Evolutionary conservation across 257 asterid genomes (phyloP), one percentile per base, ranked within the genome.

Genomic region (Lantana camara): DNA sequence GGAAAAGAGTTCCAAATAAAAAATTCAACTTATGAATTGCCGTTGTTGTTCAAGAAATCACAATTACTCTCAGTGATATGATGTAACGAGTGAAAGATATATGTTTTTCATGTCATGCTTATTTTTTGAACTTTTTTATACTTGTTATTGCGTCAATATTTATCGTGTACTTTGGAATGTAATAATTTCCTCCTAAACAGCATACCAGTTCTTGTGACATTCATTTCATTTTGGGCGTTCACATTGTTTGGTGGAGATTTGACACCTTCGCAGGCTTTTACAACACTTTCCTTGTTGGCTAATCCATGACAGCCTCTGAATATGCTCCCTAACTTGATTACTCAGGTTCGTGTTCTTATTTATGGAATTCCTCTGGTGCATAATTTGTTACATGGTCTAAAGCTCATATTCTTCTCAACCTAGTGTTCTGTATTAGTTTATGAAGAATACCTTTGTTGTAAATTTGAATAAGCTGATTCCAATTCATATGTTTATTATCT

Each of bases 241-340:
- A 82, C 96, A 52, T 64, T 91, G 69, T 70, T 88, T 46, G 97
- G 96, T 57, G 95, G 96, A 68, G 89, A 88, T 71, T 73, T 85
- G 79, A 88, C 97, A 60, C 96, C 97, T 50, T 82, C 97, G 66
- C 80, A 89, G 66, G 97, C 97, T 60, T 91, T 91, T 77, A 85
- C 97, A 9, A 82, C 95, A 42, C 87, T 91, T 73, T 84, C 97
- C 53, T 80, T 91, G 60, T 91, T 91, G 75, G 57, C 93, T 11
- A 83, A 88, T 61, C 85, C 88, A 68, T 77, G 96, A 24, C 69
- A 48, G 58, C 97, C 97, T 13, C 80, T 88, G 42, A 82, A 79
- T 78, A 80, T 88, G 96, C 94, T 91, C 35, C 97, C 96, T 37
- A 91, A 82, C 79, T 60, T 88, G 79, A 88, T 91, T 45, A 88